Percentiles rank a stretch among this genome's conserved stretches.
phyloP scores from a whole-genome alignment of 1,139 yeast species.

The Maudiozyma humilis region DNA sequence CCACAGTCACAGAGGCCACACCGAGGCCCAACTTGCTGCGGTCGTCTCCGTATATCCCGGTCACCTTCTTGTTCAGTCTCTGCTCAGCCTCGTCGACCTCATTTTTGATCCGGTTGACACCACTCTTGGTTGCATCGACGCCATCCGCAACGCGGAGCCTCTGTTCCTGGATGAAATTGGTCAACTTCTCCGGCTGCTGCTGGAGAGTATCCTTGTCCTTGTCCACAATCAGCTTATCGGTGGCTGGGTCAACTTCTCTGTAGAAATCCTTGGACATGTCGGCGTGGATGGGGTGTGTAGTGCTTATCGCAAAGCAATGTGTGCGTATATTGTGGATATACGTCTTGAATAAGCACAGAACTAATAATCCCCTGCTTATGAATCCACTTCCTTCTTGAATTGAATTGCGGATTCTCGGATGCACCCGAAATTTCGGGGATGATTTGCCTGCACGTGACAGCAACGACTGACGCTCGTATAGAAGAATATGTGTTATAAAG shows the following conservation, averaged over 20 bases:
- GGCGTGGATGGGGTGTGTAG: background rate
- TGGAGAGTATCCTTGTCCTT: constrained; percentile 1
- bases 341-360: too few species aligned
- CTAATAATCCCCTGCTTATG: too few species aligned
- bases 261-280: constrained; percentile 20
- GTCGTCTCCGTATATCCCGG: constrained; percentile 55
- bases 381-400: too few species aligned
- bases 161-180: constrained; percentile 16
- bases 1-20: constrained; percentile 59
- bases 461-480: too few species aligned
- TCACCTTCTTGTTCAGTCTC: constrained; percentile 55
- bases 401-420: too few species aligned
- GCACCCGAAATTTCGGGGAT: too few species aligned
- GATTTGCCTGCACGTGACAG: too few species aligned
- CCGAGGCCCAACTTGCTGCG: constrained; percentile 75
- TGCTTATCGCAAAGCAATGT: too few species aligned
- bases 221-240: constrained; percentile 6
- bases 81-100: constrained; percentile 56
- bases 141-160: constrained; percentile 33
- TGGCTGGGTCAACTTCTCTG: constrained; percentile 21
- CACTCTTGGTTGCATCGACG: constrained; percentile 32
- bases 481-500: too few species aligned
- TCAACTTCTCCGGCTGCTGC: constrained; percentile 13
- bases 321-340: too few species aligned
- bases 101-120: constrained; percentile 39